Percentiles rank a stretch among this genome's conserved stretches.
These are phyloP conservation scores for Termitomyces sp. DNA, from an alignment of 768 basidiomycete genomes.

Conservation along the genomic window DNA sequence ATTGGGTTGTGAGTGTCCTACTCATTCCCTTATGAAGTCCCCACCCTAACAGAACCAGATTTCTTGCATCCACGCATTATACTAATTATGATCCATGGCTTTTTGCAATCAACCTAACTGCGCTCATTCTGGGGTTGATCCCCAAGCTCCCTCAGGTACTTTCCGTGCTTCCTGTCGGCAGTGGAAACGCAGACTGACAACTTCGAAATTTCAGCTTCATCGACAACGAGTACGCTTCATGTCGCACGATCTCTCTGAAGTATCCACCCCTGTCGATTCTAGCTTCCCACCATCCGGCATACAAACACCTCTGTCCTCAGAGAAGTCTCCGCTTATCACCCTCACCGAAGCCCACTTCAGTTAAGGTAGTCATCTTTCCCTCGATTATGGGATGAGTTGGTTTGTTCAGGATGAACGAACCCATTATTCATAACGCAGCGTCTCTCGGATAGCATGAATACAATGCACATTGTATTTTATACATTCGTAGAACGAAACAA, in stretches of 20 bases:
- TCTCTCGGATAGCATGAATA: conserved; percentile 5
- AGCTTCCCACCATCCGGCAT: conserved; percentile 50
- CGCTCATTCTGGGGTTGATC: conserved; percentile 74
- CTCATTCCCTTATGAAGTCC: conserved; percentile 1
- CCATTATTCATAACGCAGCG: conserved; percentile 1
- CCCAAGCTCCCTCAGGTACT: conserved; percentile 92
- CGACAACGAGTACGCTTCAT: conserved; percentile 79
- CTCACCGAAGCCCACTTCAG: conserved; percentile 47
- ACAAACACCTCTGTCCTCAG: conserved; percentile 31
- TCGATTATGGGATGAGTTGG: neutral
- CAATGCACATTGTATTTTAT: conserved; percentile 27
- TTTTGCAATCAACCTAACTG: conserved; percentile 86
- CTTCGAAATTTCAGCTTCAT: conserved; percentile 49
- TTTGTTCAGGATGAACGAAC: neutral
- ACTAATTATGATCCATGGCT: conserved; percentile 94
- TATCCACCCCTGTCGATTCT: conserved; percentile 60
- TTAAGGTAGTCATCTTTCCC: conserved; percentile 3
- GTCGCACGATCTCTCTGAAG: conserved; percentile 56
- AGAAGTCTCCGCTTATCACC: conserved; percentile 24
- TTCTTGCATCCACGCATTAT: conserved; percentile 96
- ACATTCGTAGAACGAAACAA: conserved; percentile 19
- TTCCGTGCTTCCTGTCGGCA: conserved; percentile 16
- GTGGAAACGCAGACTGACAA: conserved; percentile 10
- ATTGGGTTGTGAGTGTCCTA: conserved; percentile 68
- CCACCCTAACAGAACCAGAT: conserved; percentile 41